phyloP scores from a whole-genome alignment of 306 rosid genomes.

The Glycyrrhiza uralensis region DNA sequence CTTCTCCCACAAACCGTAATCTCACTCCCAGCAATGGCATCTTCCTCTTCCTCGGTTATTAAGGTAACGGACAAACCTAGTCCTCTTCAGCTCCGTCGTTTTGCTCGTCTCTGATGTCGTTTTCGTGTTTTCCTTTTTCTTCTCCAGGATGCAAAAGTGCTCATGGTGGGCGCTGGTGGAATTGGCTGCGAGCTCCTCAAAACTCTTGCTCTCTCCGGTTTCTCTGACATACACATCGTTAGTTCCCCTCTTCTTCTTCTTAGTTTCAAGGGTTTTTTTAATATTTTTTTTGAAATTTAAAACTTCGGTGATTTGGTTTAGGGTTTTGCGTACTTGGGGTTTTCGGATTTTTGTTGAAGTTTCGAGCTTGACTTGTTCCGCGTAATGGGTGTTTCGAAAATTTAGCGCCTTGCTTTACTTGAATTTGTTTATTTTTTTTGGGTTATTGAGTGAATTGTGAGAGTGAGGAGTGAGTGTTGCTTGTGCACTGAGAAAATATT shows the following conservation, averaged over 20 bases:
- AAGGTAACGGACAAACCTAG: conserved; percentile 48
- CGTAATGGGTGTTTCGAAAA: not conserved
- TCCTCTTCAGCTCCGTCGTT: conserved; percentile 17
- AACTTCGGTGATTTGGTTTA: not conserved
- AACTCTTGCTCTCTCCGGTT: conserved; percentile 94
- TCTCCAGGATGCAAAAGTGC: conserved; percentile 79
- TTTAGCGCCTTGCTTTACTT: conserved; percentile 1
- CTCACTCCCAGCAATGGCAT: conserved; percentile 53
- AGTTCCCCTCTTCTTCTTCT: conserved; percentile 15
- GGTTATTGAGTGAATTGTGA: not conserved
- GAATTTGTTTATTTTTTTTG: not conserved
- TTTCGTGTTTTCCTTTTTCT: conserved; percentile 11
- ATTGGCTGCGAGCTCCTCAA: conserved; percentile 98
- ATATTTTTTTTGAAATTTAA: not conserved
- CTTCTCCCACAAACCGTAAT: not conserved
- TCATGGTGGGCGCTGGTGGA: conserved; percentile 99
- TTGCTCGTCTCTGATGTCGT: conserved; percentile 9
- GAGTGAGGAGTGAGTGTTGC: conserved; percentile 8
- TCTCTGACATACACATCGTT: conserved; percentile 91
- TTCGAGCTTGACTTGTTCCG: not conserved
- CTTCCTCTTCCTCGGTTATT: conserved; percentile 42
- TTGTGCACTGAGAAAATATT: not conserved
- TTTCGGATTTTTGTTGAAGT: conserved; percentile 21
- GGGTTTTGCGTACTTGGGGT: conserved; percentile 37
- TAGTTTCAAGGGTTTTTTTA: not conserved